A percentile compares a stretch with the other conserved stretches of the same genome.
Evolutionary conservation across 768 basidiomycete genomes (phyloP).

Genomic region (Amanita exitialis): DNA sequence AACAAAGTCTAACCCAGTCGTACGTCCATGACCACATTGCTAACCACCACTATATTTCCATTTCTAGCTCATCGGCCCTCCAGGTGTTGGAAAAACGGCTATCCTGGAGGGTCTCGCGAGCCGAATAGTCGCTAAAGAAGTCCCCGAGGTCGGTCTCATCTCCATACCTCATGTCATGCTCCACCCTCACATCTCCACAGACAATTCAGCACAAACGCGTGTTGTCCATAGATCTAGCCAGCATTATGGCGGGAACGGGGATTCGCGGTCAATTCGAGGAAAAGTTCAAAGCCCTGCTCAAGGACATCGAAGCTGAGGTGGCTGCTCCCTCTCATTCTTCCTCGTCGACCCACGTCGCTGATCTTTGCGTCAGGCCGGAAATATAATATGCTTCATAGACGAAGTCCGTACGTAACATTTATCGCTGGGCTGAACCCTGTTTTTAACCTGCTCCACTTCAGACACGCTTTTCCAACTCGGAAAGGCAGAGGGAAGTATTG

Average conservation of each 20-base stretch:
- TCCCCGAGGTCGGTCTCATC: slow-evolving; percentile 66
- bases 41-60: neutral
- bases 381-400: slow-evolving; percentile 89
- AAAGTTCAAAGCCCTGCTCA: slow-evolving; percentile 84
- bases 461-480: slow-evolving; percentile 82
- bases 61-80: slow-evolving; percentile 65
- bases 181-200: neutral
- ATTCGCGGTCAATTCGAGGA: slow-evolving; percentile 91
- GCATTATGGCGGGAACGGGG: slow-evolving; percentile 82
- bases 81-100: slow-evolving; percentile 90
- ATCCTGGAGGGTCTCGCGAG: slow-evolving; percentile 86
- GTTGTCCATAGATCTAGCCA: slow-evolving; percentile 74
- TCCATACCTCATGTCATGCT: neutral
- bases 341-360: slow-evolving; percentile 5
- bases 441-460: slow-evolving; percentile 13
- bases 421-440: neutral
- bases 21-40: slow-evolving; percentile 21
- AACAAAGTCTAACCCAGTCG: slow-evolving; percentile 90
- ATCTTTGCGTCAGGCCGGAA: slow-evolving; percentile 35
- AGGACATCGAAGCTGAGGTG: slow-evolving; percentile 82
- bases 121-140: slow-evolving; percentile 80
- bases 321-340: slow-evolving; percentile 13
- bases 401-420: slow-evolving; percentile 66
- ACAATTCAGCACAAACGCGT: slow-evolving; percentile 85
- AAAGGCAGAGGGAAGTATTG: slow-evolving; percentile 86